A percentile compares a stretch with the other conserved stretches of the same genome.
Conservation (phyloP, 140 eudicot genomes). For the Senecio squalidus region DNA sequence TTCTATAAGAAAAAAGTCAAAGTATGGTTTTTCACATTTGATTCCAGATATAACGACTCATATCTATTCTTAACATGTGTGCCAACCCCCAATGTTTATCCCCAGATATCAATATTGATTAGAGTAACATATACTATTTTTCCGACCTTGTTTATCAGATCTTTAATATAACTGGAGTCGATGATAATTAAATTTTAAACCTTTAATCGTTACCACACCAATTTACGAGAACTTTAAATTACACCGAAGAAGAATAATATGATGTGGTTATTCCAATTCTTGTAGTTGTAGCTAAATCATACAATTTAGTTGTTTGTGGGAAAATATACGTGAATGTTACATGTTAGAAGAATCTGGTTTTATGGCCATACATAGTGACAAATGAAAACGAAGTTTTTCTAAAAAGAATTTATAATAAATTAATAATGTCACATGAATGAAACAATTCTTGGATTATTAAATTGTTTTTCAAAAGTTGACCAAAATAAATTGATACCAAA, state of each 20-base stretch:
- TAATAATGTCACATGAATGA: neutral
- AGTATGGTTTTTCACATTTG: slow-evolving; percentile 3
- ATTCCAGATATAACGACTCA: slow-evolving; percentile 4
- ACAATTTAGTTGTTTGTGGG: neutral
- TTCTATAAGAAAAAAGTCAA: slow-evolving; percentile 11
- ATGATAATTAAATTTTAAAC: too few relatives aligned
- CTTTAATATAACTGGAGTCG: too few relatives aligned
- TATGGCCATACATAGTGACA: slow-evolving; percentile 1
- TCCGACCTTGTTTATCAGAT: too few relatives aligned
- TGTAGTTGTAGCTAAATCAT: neutral
- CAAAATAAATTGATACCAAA: neutral
- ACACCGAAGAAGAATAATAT: too few relatives aligned
- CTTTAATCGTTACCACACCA: too few relatives aligned
- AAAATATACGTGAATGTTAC: neutral
- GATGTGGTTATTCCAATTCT: neutral
- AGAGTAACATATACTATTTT: neutral
- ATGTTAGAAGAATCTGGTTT: slow-evolving; percentile 5
- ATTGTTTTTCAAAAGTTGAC: neutral
- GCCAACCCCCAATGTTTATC: slow-evolving; percentile 11
- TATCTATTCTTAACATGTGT: slow-evolving; percentile 10
- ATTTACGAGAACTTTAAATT: too few relatives aligned
- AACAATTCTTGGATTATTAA: neutral
- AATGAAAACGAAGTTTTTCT: neutral
- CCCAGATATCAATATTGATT: neutral
- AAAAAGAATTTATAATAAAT: neutral